Evolutionary conservation across 257 asterid genomes (phyloP).

Genomic region (Hygrophila difformis): DNA sequence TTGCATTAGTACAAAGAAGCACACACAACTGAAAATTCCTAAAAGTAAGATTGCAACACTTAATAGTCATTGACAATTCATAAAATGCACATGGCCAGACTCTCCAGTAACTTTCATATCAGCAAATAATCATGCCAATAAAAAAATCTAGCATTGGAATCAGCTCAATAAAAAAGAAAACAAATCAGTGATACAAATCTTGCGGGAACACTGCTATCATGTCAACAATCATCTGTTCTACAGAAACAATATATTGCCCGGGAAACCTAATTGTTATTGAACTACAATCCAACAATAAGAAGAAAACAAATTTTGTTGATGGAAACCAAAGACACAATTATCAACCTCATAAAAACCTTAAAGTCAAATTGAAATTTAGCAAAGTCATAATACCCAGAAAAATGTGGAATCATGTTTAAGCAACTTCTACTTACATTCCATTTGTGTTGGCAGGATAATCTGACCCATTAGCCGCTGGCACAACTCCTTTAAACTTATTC

Average conservation of each 20-base stretch:
- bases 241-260: too few species aligned
- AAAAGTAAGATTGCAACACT: too few species aligned
- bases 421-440: slow-evolving; percentile 49
- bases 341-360: too few species aligned
- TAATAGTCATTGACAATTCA: too few species aligned
- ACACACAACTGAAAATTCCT: too few species aligned
- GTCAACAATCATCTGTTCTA: too few species aligned
- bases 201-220: not conserved
- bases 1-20: too few species aligned
- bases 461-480: slow-evolving; percentile 60
- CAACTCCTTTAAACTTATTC: slow-evolving; percentile 61
- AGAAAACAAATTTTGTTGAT: slow-evolving; percentile 56
- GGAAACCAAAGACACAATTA: too few species aligned
- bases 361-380: too few species aligned
- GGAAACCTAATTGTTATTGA: too few species aligned
- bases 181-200: not conserved
- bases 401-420: not conserved
- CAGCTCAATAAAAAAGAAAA: not conserved
- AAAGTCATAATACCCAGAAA: too few species aligned
- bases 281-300: slow-evolving; percentile 56
- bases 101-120: not conserved
- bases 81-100: not conserved
- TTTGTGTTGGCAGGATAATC: slow-evolving; percentile 30
- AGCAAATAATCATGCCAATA: not conserved
- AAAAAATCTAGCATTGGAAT: not conserved